Percentiles rank a stretch among this genome's conserved stretches.
Evolutionary conservation across 352 stramenopile genomes (phyloP).

Genomic region (Peronospora destructor): DNA sequence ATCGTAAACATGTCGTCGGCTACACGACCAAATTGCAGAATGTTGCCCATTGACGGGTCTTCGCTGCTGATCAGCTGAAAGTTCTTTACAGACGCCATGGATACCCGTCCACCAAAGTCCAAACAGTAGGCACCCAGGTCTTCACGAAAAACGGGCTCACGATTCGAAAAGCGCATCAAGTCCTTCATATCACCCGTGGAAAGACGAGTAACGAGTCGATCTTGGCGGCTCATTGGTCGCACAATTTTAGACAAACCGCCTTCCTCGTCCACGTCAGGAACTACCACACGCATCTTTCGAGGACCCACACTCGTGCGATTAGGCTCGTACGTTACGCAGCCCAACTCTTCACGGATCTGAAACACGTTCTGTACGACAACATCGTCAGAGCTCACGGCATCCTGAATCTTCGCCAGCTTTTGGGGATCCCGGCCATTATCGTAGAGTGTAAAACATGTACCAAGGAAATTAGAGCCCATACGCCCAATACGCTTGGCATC

Average conservation of each 20-base stretch:
- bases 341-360: conserved; percentile 81
- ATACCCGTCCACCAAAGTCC: conserved; percentile 81
- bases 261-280: conserved; percentile 78
- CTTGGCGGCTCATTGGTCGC: conserved; percentile 76
- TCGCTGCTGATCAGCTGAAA: conserved; percentile 85
- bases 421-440: conserved; percentile 85
- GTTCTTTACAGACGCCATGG: conserved; percentile 84
- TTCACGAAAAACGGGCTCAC: conserved; percentile 79
- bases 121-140: conserved; percentile 82
- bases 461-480: conserved; percentile 85
- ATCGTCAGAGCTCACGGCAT: conserved; percentile 67
- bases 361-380: conserved; percentile 70
- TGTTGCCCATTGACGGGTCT: conserved; percentile 79
- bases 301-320: conserved; percentile 82
- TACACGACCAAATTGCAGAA: conserved; percentile 85
- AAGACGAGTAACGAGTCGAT: conserved; percentile 72
- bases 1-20: conserved; percentile 89
- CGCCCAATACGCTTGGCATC: conserved; percentile 71
- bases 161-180: conserved; percentile 84
- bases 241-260: conserved; percentile 76
- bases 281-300: conserved; percentile 80
- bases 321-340: conserved; percentile 81
- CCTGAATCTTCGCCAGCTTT: conserved; percentile 84
- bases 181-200: conserved; percentile 66
- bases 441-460: conserved; percentile 83